Evolutionary conservation across 768 basidiomycete genomes (phyloP), one percentile per base, ranked within the genome.

Genomic region (Leccinum boreale): DNA sequence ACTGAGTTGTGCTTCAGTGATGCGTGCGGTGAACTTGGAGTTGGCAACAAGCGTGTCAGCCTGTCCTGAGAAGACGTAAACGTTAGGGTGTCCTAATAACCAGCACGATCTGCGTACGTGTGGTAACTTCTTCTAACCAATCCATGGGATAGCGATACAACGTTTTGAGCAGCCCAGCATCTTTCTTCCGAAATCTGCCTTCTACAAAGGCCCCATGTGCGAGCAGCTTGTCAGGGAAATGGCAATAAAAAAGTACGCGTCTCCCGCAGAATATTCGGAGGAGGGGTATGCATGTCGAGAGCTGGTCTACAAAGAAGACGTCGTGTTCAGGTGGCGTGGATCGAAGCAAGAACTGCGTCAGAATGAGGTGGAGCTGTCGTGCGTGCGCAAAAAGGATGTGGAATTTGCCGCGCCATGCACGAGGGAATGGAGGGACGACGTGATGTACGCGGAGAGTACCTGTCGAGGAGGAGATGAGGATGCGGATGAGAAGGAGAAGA

Each of bases 221-320:
- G 26, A 98, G 81, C 1, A 98, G 78, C 72, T 96, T 96, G 75
- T 99, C 96, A 0, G 96, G 97, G 63, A 99, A 98, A 70, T 98
- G 97, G 63, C 94, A 96, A 70, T 99, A 98, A 73, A 98, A 98
- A 19, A 98, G 87, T 29, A 96, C 90, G 2, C 92, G 85, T n/a
- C 84, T 91, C 21, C 78, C 78, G 3, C 79, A 82, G 14, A 91
- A 66, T 58, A 76, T 65, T 3, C 91, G 82, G 0, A 99, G 78
- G 57, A 97, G 77, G 0, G 96, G 96, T 24, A 98, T 78, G 62
- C 90, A 94, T 2, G 94, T 93, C 5, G 93, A 94, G 19, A 98
- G 85, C 70, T 98, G 97, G 75, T 98, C 96, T 4, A 98, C 90
- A 58, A 98, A 87, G 75, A 87, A 95, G 21, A 98, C 85, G 67